These are phyloP conservation scores for Aegilops umbellulata DNA, from an alignment of 176 grass and related monocot species.

Conservation along the genomic window DNA sequence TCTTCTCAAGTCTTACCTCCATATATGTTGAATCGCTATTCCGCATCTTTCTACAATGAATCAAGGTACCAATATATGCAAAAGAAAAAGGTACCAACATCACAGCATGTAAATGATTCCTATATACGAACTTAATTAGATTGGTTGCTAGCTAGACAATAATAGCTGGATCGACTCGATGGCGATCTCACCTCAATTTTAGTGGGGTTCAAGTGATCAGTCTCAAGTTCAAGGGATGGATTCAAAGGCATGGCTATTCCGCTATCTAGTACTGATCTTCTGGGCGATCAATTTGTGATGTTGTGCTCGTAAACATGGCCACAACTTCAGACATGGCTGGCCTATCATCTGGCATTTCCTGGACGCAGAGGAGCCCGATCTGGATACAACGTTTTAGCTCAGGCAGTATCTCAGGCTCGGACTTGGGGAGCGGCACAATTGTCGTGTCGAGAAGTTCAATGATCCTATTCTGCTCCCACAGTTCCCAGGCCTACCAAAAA, in stretches of 20 bases:
- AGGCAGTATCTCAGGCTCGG: neutral
- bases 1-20: neutral
- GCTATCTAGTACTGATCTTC: neutral
- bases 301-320: constrained; percentile 33
- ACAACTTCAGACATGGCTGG: constrained; percentile 31
- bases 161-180: neutral
- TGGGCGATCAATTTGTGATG: neutral
- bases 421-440: neutral
- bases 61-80: neutral
- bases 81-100: too few species aligned
- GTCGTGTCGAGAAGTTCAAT: constrained; percentile 19
- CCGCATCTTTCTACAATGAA: neutral
- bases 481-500: constrained; percentile 35
- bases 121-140: neutral
- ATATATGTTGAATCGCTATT: neutral
- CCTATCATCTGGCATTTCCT: constrained; percentile 30
- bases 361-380: constrained; percentile 47
- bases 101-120: neutral
- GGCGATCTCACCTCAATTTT: neutral
- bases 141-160: neutral
- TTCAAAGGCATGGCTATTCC: neutral
- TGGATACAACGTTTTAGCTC: constrained; percentile 37
- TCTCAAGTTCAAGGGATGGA: neutral
- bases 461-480: constrained; percentile 22
- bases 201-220: neutral